Percentiles rank a stretch among this genome's conserved stretches.
phyloP scores from a whole-genome alignment of 495 filamentous ascomycete genomes.

The Gamarada debralockiae region DNA sequence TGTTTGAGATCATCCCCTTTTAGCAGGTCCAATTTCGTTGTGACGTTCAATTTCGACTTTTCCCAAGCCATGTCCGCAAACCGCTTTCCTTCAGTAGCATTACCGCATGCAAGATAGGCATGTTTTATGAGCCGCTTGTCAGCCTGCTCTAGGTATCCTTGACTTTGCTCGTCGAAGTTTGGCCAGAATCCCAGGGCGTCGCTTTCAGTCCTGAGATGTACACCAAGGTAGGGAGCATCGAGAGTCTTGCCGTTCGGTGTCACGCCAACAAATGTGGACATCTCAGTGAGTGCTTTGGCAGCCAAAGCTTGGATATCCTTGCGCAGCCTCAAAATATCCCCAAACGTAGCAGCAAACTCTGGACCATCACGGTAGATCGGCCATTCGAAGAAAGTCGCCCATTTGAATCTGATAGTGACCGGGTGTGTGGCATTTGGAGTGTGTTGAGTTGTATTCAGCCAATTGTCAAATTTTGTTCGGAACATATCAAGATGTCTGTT shows the following conservation, averaged over 20 bases:
- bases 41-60: constrained; percentile 11
- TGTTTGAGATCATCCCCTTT: constrained; percentile 10
- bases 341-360: constrained; percentile 24
- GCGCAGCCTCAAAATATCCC: constrained; percentile 27
- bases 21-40: constrained; percentile 19
- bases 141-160: constrained; percentile 14
- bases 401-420: constrained; percentile 28
- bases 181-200: constrained; percentile 22
- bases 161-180: constrained; percentile 14
- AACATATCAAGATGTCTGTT: constrained; percentile 43
- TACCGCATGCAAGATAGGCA: constrained; percentile 21
- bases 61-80: constrained; percentile 11
- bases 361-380: constrained; percentile 22
- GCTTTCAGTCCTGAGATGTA: constrained; percentile 22
- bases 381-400: constrained; percentile 33
- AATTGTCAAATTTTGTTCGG: constrained; percentile 21
- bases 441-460: constrained; percentile 5
- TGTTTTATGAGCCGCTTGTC: constrained; percentile 2
- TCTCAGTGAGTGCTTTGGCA: background rate
- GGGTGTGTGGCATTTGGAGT: constrained; percentile 4
- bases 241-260: constrained; percentile 9
- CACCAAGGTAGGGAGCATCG: constrained; percentile 20
- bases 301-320: constrained; percentile 19
- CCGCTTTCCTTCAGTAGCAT: constrained; percentile 6
- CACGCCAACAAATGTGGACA: constrained; percentile 17